Conservation (phyloP, 257 asterid genomes). For the Gentiana macrophylla region DNA sequence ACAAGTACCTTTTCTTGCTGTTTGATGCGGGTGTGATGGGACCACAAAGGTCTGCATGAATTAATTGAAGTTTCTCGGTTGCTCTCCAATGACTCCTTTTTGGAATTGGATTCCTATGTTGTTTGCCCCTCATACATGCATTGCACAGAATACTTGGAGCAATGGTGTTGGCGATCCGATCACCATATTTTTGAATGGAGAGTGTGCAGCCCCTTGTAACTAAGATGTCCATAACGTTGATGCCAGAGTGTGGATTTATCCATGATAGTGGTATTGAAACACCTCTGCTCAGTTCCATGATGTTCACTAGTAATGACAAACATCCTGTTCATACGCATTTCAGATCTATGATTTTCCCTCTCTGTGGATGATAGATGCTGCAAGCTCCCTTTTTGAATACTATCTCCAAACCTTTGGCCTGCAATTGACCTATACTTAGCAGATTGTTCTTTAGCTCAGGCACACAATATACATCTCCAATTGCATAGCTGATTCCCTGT, state of each 20-base stretch:
- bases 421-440: neutral
- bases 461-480: neutral
- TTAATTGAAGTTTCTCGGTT: neutral
- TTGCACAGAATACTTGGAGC: neutral
- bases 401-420: neutral
- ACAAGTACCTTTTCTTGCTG: neutral
- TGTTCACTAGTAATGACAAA: neutral
- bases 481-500: neutral
- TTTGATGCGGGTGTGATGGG: neutral
- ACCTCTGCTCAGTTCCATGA: no score
- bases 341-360: neutral
- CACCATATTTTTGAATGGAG: neutral
- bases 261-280: neutral
- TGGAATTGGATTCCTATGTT: neutral
- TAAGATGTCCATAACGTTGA: neutral
- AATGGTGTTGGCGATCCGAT: neutral
- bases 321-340: neutral
- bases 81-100: neutral
- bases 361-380: neutral
- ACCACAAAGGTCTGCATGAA: slow-evolving; percentile 2
- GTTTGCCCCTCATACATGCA: neutral
- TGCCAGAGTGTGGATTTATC: neutral
- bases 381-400: neutral
- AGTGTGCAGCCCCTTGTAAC: neutral
- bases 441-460: neutral